These are phyloP conservation scores for Starmerella tilneyi DNA, from an alignment of 805 yeast genomes.

Conservation along the genomic window DNA sequence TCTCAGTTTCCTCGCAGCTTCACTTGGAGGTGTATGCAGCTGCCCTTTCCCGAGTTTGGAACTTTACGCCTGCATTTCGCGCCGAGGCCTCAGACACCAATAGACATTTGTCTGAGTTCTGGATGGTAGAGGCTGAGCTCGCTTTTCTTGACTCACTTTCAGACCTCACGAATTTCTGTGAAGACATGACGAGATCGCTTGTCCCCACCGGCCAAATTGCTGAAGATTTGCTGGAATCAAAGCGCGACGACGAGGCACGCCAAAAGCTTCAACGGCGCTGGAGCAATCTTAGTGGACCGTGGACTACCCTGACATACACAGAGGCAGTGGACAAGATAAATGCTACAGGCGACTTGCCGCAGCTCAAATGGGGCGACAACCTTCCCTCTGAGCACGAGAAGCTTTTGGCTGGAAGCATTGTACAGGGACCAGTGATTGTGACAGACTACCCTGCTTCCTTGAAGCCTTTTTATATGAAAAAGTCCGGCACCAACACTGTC, in stretches of 20 bases:
- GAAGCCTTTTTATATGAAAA: conserved; percentile 89
- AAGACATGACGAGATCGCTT: conserved; percentile 53
- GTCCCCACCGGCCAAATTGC: conserved; percentile 27
- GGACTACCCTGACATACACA: conserved; percentile 65
- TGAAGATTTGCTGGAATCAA: conserved; percentile 25
- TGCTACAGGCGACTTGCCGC: conserved; percentile 28
- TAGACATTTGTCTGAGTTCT: conserved; percentile 85
- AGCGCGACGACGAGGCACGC: conserved; percentile 32
- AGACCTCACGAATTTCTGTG: conserved; percentile 57
- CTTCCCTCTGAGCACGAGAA: conserved; percentile 83
- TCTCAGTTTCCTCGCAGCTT: conserved; percentile 86
- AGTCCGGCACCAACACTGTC: conserved; percentile 37
- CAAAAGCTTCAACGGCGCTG: conserved; percentile 44
- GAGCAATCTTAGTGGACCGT: conserved; percentile 42
- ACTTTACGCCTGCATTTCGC: conserved; percentile 81
- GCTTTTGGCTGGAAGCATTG: conserved; percentile 61
- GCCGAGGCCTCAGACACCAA: conserved; percentile 89
- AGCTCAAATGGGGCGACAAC: conserved; percentile 59
- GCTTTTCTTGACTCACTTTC: conserved; percentile 48
- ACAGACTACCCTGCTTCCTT: conserved; percentile 71
- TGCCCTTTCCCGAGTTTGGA: conserved; percentile 74
- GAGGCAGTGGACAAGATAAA: conserved; percentile 56
- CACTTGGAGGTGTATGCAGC: conserved; percentile 75
- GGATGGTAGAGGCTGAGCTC: conserved; percentile 95
- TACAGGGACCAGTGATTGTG: conserved; percentile 67